Evolutionary conservation across 345 rosid genomes (phyloP), one percentile per base, ranked within the genome.

Genomic region (Sisymbrium altissimum): DNA sequence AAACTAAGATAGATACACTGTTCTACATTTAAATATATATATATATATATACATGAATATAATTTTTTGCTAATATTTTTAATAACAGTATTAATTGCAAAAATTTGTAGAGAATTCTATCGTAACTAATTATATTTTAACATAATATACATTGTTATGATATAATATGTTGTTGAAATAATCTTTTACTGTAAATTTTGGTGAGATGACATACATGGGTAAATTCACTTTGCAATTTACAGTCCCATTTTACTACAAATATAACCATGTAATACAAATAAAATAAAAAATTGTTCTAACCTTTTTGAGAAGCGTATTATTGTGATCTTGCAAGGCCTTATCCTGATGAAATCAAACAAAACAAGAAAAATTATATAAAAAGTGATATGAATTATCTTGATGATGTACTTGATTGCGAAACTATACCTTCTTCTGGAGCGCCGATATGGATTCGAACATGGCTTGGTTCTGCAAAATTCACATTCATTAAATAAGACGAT

Each of bases 381-480:
- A 52, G n/a, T n/a, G n/a, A n/a, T n/a, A 52, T 19, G 18, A 56
- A 66, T 38, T 67, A 0, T 32, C 41, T 30, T 68, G 18, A 32
- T 10, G 15, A 55, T 53, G 65, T 25, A 32, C 9, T 12, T 9
- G 45, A 44, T 35, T 68, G 27, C 29, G 17, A 39, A 14, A 68
- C 55, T 71, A 75, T 59, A 93, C 98, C 92, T 87, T 89, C 79
- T 82, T 90, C 83, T 91, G 98, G 66, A 93, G 94, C 70, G 88
- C 86, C 9, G 93, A 75, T 57, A 91, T 88, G 70, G 96, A 86
- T 71, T 91, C 94, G 66, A 70, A 77, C 96, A 93, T 91, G 78
- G 88, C 72, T 67, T 89, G 94, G 75, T 89, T 88, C 98, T 92
- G 86, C 68, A 74, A 4, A 32, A 41, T 30, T 57, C 25, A 43